Percentiles rank a stretch among this genome's conserved stretches.
Evolutionary conservation across 164 flowering plant species (phyloP).

Genomic region (Vitis riparia): DNA sequence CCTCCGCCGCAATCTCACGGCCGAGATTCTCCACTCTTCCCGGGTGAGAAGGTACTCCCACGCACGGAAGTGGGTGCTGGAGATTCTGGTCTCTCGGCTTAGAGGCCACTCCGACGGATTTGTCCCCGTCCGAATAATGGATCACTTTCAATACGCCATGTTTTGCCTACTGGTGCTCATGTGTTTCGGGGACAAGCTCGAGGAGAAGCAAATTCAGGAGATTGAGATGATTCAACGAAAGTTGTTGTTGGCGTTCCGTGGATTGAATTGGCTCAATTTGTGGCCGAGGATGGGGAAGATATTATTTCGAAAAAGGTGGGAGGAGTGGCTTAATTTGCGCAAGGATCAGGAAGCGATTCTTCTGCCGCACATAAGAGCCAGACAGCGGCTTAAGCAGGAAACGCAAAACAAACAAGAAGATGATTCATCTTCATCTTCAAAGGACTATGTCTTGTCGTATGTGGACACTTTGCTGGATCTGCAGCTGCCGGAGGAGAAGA

Average conservation of each 20-base stretch:
- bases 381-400: not conserved
- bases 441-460: slow-evolving; percentile 9
- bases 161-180: slow-evolving; percentile 35
- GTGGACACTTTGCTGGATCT: slow-evolving; percentile 29
- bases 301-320: slow-evolving; percentile 25
- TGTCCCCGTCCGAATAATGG: slow-evolving; percentile 15
- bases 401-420: not conserved
- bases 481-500: slow-evolving; percentile 31
- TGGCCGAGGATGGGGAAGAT: slow-evolving; percentile 28
- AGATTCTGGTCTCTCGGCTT: slow-evolving; percentile 13
- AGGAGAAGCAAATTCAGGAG: slow-evolving; percentile 25
- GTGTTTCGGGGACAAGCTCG: slow-evolving; percentile 47
- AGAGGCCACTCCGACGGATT: not conserved
- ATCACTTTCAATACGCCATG: slow-evolving; percentile 30
- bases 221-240: slow-evolving; percentile 18
- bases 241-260: slow-evolving; percentile 2
- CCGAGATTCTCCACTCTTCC: slow-evolving; percentile 38
- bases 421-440: too few species aligned
- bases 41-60: slow-evolving; percentile 23
- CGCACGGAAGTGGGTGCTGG: slow-evolving; percentile 35
- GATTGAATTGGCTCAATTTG: slow-evolving; percentile 19
- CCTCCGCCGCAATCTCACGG: slow-evolving; percentile 40
- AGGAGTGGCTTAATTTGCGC: slow-evolving; percentile 15
- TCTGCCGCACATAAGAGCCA: slow-evolving; percentile 22
- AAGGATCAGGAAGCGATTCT: slow-evolving; percentile 15